Evolutionary conservation across 305 asterid genomes (phyloP).

Genomic region (Euphrasia arctica): DNA sequence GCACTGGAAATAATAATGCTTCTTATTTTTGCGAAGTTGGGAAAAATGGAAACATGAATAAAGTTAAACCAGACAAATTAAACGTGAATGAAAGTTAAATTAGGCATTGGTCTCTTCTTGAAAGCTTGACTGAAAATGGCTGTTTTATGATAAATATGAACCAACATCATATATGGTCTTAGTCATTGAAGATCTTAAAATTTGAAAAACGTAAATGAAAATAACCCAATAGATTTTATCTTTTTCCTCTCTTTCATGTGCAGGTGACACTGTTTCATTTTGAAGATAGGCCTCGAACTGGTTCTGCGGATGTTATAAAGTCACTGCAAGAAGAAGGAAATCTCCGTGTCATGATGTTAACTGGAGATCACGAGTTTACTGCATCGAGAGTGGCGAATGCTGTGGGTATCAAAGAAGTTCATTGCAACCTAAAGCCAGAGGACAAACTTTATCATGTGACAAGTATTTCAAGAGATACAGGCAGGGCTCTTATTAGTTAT

Average conservation of each 20-base stretch:
- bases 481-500: conserved; percentile 34
- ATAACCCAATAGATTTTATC: background rate
- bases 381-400: conserved; percentile 95
- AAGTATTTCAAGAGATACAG: conserved; percentile 77
- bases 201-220: background rate
- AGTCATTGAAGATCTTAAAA: background rate
- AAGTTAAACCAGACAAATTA: too few relatives aligned
- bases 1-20: background rate
- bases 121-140: background rate
- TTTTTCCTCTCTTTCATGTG: conserved; percentile 18
- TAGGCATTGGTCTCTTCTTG: conserved; percentile 1
- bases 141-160: background rate
- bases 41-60: background rate
- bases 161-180: background rate
- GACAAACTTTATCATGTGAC: conserved; percentile 94
- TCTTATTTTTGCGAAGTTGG: background rate
- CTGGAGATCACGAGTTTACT: conserved; percentile 95
- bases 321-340: conserved; percentile 68
- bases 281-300: conserved; percentile 82
- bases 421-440: conserved; percentile 90
- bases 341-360: conserved; percentile 85
- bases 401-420: conserved; percentile 84
- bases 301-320: conserved; percentile 63
- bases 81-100: background rate
- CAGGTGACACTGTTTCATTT: conserved; percentile 97